Evolutionary conservation across 768 basidiomycete genomes (phyloP).

Genomic region (Sporobolomyces pararoseus): DNA sequence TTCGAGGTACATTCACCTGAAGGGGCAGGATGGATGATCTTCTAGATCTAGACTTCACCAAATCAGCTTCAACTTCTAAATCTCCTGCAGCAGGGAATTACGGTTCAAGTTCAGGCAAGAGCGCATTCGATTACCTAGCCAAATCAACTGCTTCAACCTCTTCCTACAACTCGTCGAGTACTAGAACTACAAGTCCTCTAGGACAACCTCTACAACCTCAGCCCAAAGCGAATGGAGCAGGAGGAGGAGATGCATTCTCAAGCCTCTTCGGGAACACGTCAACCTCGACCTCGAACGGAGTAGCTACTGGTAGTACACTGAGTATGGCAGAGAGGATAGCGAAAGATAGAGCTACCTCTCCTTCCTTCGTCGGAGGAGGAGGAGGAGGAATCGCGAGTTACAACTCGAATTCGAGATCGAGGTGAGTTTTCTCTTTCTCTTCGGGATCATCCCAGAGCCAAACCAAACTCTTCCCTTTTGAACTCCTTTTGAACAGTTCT

Average conservation of each 20-base stretch:
- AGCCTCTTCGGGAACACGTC: slow-evolving; percentile 35
- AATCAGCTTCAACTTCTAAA: background rate
- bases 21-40: slow-evolving; percentile 44
- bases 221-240: background rate
- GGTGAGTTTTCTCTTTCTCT: background rate
- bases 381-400: too few relatives aligned
- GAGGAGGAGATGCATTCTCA: slow-evolving; percentile 35
- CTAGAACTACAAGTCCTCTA: too few relatives aligned
- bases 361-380: background rate
- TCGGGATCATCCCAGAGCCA: too few relatives aligned
- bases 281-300: background rate
- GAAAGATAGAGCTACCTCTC: background rate
- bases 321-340: slow-evolving; percentile 33
- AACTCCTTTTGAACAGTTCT: background rate
- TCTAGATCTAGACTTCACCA: slow-evolving; percentile 40
- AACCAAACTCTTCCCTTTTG: too few relatives aligned
- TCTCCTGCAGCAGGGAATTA: background rate
- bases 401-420: slow-evolving; percentile 6
- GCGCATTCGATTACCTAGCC: slow-evolving; percentile 39
- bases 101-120: background rate
- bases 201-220: background rate
- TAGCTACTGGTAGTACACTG: background rate
- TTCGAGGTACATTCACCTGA: too few relatives aligned
- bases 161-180: background rate
- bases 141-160: background rate